A percentile compares a stretch with the other conserved stretches of the same genome.
phyloP scores from a whole-genome alignment of 129 eudicot genomes.

The Silybum marianum region DNA sequence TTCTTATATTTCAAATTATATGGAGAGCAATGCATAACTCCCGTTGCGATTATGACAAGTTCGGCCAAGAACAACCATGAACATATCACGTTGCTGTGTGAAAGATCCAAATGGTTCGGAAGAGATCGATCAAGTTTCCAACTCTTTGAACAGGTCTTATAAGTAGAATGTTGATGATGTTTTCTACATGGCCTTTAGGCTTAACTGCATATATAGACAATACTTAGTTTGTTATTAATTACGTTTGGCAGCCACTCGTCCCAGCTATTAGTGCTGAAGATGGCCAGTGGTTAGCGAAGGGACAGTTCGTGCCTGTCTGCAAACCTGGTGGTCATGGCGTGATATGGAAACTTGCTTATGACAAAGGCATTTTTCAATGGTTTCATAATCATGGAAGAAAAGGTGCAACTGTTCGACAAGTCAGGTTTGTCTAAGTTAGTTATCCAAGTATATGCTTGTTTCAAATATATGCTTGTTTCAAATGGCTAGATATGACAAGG shows the following conservation, averaged over 20 bases:
- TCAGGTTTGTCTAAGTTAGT: conserved; percentile 57
- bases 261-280: conserved; percentile 94
- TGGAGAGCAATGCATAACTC: conserved; percentile 91
- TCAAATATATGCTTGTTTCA: conserved; percentile 11
- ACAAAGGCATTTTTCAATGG: conserved; percentile 90
- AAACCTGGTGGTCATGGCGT: conserved; percentile 99
- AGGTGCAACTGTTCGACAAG: conserved; percentile 98
- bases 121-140: conserved; percentile 83
- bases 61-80: conserved; percentile 90
- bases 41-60: conserved; percentile 98
- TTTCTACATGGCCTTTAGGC: neutral
- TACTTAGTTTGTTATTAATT: conserved; percentile 31
- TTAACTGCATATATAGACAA: neutral
- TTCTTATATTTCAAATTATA: conserved; percentile 85
- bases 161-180: conserved; percentile 20
- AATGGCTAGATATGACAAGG: conserved; percentile 14
- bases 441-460: conserved; percentile 3
- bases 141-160: conserved; percentile 88
- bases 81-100: conserved; percentile 77
- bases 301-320: conserved; percentile 84
- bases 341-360: conserved; percentile 98
- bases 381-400: conserved; percentile 73
- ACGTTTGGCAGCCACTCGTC: conserved; percentile 88
- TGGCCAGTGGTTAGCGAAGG: conserved; percentile 81
- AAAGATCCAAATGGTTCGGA: conserved; percentile 88